phyloP scores from a whole-genome alignment of 495 filamentous ascomycete genomes.

The Aspergillus heteromorphus region DNA sequence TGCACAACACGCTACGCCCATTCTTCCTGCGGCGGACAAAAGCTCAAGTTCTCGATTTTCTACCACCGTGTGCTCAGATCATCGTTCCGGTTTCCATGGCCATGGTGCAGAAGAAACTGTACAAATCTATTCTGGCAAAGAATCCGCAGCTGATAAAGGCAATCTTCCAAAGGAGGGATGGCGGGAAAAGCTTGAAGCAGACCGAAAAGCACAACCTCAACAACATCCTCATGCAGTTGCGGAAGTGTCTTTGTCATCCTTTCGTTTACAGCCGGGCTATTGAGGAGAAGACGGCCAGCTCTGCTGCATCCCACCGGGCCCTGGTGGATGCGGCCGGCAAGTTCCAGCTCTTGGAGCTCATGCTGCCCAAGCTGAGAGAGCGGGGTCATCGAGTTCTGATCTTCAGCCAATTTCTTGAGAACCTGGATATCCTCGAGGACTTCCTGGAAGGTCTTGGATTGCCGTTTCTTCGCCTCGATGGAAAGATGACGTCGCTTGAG shows the following conservation, averaged over 20 bases:
- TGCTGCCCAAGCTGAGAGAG: conserved; percentile 84
- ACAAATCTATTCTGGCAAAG: conserved; percentile 86
- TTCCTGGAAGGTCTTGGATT: conserved; percentile 71
- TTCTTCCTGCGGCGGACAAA: conserved; percentile 85
- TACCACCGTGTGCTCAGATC: conserved; percentile 89
- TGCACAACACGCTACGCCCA: conserved; percentile 82
- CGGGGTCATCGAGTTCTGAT: conserved; percentile 90
- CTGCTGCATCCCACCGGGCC: conserved; percentile 59
- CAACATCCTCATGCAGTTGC: conserved; percentile 93
- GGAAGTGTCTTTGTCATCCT: conserved; percentile 92
- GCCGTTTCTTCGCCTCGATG: conserved; percentile 75
- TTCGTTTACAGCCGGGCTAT: conserved; percentile 88
- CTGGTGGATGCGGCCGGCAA: conserved; percentile 90
- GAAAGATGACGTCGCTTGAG: conserved; percentile 67
- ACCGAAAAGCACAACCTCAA: conserved; percentile 71
- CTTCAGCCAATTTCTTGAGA: conserved; percentile 92
- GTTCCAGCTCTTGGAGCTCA: conserved; percentile 75
- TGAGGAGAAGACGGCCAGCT: conserved; percentile 63
- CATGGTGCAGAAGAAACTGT: conserved; percentile 85
- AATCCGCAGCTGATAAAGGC: conserved; percentile 85
- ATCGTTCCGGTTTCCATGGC: conserved; percentile 94
- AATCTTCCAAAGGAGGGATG: conserved; percentile 62
- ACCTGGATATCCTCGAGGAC: conserved; percentile 86
- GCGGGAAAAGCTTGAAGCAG: conserved; percentile 44
- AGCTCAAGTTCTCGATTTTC: conserved; percentile 76